phyloP scores from a whole-genome alignment of 73 alveolate species.

The Tetrahymena elliotti region DNA sequence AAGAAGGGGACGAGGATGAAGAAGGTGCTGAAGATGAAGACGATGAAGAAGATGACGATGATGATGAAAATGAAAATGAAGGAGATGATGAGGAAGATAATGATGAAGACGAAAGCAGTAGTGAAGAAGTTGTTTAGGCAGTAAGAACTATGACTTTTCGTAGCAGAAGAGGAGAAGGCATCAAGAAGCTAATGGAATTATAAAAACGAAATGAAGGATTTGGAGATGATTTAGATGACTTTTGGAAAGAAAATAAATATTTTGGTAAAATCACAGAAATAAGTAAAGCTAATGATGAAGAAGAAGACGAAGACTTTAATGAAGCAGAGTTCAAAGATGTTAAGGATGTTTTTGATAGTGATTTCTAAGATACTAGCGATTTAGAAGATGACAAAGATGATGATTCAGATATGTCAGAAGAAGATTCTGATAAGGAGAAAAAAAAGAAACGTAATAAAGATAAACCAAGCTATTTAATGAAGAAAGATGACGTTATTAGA shows the following conservation, averaged over 20 bases:
- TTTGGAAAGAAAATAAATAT: background rate
- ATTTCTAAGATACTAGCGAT: background rate
- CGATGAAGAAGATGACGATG: background rate
- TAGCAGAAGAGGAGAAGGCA: background rate
- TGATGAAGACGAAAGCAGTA: background rate
- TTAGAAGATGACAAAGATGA: background rate
- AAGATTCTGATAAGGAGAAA: background rate
- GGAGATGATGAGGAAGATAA: background rate
- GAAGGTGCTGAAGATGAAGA: background rate
- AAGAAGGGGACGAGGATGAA: background rate
- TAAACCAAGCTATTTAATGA: background rate
- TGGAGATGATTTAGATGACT: background rate
- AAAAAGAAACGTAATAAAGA: background rate
- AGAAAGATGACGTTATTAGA: background rate
- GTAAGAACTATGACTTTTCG: background rate
- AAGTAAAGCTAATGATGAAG: background rate
- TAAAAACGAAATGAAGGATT: background rate
- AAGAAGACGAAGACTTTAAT: background rate
- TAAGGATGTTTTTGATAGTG: background rate
- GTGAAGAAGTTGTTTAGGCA: background rate
- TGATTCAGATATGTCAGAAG: background rate
- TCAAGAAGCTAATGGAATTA: background rate
- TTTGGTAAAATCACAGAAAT: background rate
- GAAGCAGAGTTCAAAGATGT: background rate
- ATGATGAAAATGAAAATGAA: background rate